These are phyloP conservation scores for Carex kokanica DNA, from an alignment of 176 grass and related monocot species.

Conservation along the genomic window DNA sequence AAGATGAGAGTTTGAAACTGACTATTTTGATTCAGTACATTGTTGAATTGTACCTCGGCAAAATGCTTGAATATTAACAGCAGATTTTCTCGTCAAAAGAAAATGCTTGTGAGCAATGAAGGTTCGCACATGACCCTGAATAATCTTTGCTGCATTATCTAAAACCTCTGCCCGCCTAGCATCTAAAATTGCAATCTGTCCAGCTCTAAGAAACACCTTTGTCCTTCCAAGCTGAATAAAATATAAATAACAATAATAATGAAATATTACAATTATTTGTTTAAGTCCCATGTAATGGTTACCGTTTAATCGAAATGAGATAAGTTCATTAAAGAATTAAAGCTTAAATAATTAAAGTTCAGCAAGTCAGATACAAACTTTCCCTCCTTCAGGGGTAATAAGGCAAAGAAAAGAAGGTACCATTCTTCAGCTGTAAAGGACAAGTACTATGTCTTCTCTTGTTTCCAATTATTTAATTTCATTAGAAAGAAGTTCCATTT, in stretches of 20 bases:
- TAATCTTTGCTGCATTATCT: conserved; percentile 54
- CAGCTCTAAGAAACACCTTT: conserved; percentile 83
- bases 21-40: background rate
- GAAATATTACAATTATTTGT: background rate
- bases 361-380: background rate
- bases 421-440: background rate
- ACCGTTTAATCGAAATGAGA: background rate
- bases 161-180: conserved; percentile 65
- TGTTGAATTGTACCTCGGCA: conserved; percentile 51
- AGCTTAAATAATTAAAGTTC: background rate
- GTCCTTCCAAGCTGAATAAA: conserved; percentile 84
- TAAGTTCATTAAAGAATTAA: background rate
- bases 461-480: background rate
- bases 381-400: background rate
- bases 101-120: conserved; percentile 53
- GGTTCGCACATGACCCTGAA: conserved; percentile 59
- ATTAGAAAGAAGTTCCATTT: conserved; percentile 5
- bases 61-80: conserved; percentile 61
- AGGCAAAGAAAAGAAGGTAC: background rate
- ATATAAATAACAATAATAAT: conserved; percentile 12
- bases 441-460: background rate
- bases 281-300: background rate
- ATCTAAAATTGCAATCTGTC: conserved; percentile 85
- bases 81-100: conserved; percentile 47
- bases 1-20: background rate